A percentile compares a stretch with the other conserved stretches of the same genome.
phyloP scores from a whole-genome alignment of 805 yeast species.

The Wickerhamomyces sydowiorum region DNA sequence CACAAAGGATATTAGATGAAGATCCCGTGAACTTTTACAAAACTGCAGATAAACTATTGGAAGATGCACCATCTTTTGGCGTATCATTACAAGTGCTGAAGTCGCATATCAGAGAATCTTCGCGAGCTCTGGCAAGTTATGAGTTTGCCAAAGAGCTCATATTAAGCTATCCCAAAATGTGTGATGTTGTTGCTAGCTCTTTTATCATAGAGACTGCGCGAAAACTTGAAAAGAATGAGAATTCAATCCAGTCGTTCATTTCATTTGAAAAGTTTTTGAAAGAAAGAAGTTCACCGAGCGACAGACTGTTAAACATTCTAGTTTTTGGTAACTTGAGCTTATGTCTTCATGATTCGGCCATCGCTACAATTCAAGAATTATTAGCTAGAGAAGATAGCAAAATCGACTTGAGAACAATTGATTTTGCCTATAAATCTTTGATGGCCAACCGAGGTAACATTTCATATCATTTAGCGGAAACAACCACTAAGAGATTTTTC shows the following conservation, averaged over 20 bases:
- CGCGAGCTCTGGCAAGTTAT: neutral
- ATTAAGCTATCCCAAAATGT: neutral
- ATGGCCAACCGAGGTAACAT: neutral
- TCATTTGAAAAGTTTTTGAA: constrained; percentile 8
- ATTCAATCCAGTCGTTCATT: constrained; percentile 2
- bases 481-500: neutral
- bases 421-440: neutral
- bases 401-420: constrained; percentile 8
- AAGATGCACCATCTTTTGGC: neutral
- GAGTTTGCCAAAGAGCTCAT: neutral
- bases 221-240: neutral
- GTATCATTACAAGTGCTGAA: neutral
- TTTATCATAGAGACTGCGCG: neutral
- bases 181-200: neutral
- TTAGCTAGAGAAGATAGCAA: constrained; percentile 6
- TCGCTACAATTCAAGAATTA: no score
- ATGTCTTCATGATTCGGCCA: no score
- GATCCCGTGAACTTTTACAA: neutral
- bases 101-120: neutral
- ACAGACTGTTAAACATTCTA: constrained; percentile 8
- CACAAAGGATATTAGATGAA: neutral
- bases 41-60: neutral
- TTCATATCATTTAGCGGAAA: neutral
- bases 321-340: no score
- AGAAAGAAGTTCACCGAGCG: constrained; percentile 4